A percentile compares a stretch with the other conserved stretches of the same genome.
Evolutionary conservation across 352 stramenopile genomes (phyloP).

Genomic region (Globisporangium ultimum): DNA sequence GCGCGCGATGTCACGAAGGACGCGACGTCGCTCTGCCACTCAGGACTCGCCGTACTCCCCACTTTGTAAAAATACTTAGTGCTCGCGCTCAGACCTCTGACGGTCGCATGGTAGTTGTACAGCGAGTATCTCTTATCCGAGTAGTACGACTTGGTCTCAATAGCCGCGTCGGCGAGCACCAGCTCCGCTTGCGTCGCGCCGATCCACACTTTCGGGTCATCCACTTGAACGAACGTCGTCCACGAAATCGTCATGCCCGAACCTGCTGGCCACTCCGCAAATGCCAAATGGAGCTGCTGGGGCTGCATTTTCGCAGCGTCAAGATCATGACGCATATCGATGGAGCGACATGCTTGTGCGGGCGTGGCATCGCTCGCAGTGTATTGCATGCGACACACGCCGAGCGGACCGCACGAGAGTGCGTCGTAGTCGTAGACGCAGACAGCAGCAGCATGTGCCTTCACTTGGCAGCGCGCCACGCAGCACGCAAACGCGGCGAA

Average conservation of each 20-base stretch:
- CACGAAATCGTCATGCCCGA: slow-evolving; percentile 65
- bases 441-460: no score
- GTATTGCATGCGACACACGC: no score
- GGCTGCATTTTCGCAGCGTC: no score
- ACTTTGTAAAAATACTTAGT: slow-evolving; percentile 56
- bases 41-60: slow-evolving; percentile 16
- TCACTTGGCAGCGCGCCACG: no score
- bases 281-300: slow-evolving; percentile 55
- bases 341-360: no score
- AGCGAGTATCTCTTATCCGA: slow-evolving; percentile 42
- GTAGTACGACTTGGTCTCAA: slow-evolving; percentile 45
- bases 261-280: slow-evolving; percentile 31
- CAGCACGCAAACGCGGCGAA: no score
- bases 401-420: no score
- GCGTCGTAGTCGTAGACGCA: no score
- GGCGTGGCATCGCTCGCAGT: no score
- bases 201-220: slow-evolving; percentile 45
- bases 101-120: slow-evolving; percentile 35
- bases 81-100: slow-evolving; percentile 21
- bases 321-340: no score
- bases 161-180: slow-evolving; percentile 13
- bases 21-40: slow-evolving; percentile 25
- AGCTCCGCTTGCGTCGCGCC: slow-evolving; percentile 24
- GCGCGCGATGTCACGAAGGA: slow-evolving; percentile 35
- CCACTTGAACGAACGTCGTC: slow-evolving; percentile 41